Percentiles rank a stretch among this genome's conserved stretches.
Conservation (phyloP, 1,139 yeast species). For the Magnusiomyces magnusii region DNA sequence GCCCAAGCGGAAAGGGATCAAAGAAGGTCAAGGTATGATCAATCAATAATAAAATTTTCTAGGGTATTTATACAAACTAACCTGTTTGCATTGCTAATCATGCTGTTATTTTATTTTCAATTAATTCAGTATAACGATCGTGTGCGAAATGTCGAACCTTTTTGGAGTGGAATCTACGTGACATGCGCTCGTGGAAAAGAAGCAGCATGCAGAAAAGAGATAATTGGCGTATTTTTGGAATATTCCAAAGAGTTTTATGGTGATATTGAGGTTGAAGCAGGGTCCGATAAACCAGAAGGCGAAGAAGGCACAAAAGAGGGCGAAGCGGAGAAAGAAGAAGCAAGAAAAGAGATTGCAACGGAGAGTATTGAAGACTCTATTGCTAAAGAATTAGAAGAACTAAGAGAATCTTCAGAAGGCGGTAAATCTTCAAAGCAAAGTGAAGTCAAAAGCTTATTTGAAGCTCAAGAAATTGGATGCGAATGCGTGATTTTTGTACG, state of each 20-base stretch:
- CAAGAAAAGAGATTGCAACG: too few relatives aligned
- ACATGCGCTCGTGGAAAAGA: conserved; percentile 80
- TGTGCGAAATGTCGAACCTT: conserved; percentile 50
- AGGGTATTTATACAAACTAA: not conserved
- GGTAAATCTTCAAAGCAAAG: conserved; percentile 25
- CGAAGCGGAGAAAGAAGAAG: conserved; percentile 31
- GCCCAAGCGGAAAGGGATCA: not conserved
- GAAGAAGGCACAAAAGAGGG: conserved; percentile 33
- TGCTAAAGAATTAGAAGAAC: conserved; percentile 54
- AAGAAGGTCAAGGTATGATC: conserved; percentile 3
- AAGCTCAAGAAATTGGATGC: conserved; percentile 63
- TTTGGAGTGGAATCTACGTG: conserved; percentile 76
- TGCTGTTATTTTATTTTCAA: not conserved
- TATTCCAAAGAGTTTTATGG: conserved; percentile 33
- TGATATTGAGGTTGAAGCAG: conserved; percentile 24
- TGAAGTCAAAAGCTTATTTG: conserved; percentile 41
- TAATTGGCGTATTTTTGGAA: conserved; percentile 53
- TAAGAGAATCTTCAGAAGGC: conserved; percentile 34
- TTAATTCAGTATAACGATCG: not conserved
- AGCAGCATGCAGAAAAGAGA: conserved; percentile 63
- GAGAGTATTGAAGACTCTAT: conserved; percentile 68
- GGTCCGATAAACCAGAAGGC: conserved; percentile 31
- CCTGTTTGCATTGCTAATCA: too few relatives aligned
- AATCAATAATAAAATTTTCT: not conserved
- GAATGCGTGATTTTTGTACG: conserved; percentile 81